These are phyloP conservation scores for Ensete glaucum DNA, from an alignment of 176 grass and related monocot species.

Conservation along the genomic window DNA sequence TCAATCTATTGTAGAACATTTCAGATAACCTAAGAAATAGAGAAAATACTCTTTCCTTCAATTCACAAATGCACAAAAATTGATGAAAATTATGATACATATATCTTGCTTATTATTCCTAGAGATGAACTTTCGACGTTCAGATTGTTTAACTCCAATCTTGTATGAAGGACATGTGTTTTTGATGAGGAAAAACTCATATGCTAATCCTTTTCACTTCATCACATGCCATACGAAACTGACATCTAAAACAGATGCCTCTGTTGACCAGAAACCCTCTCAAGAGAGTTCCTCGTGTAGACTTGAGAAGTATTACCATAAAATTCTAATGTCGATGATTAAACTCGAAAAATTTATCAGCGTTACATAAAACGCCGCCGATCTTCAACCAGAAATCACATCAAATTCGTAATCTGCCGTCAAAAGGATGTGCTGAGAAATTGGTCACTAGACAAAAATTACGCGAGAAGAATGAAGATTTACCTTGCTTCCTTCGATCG, in stretches of 20 bases:
- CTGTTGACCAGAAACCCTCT: neutral
- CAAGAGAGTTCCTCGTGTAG: no score
- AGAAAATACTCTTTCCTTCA: no score
- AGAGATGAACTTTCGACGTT: neutral
- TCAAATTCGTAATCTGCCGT: neutral
- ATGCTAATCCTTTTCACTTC: no score
- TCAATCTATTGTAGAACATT: no score
- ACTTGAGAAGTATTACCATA: no score
- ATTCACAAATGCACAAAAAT: neutral
- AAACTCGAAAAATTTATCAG: no score
- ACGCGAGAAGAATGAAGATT: neutral
- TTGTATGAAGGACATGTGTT: neutral
- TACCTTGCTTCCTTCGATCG: slow-evolving; percentile 57
- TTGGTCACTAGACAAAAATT: neutral
- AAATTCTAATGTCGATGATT: no score
- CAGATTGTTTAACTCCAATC: neutral
- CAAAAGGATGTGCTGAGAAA: no score
- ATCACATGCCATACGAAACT: neutral
- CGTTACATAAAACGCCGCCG: neutral
- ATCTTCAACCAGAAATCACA: neutral
- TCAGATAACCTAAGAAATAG: no score
- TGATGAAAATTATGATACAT: neutral
- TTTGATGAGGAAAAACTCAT: neutral
- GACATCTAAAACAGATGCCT: neutral
- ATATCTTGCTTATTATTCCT: neutral